These are phyloP conservation scores for Phyllosticta citrichinensis DNA, from an alignment of 2,329 filamentous ascomycete genomes.

Conservation along the genomic window DNA sequence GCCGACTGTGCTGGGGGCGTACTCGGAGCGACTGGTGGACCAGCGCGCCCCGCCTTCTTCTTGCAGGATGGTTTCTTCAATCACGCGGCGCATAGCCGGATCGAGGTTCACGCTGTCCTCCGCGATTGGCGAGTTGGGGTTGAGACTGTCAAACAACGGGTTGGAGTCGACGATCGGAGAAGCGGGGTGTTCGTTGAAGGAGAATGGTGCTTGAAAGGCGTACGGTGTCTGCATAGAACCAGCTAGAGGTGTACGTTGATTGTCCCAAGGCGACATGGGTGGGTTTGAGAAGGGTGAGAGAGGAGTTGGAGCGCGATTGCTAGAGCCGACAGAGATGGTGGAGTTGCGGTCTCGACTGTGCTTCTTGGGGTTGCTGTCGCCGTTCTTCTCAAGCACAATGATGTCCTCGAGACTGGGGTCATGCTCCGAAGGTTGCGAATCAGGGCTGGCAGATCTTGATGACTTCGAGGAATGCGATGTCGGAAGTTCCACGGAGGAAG, in stretches of 20 bases:
- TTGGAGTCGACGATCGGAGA: background rate
- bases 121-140: background rate
- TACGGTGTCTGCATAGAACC: background rate
- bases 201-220: background rate
- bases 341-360: constrained; percentile 8
- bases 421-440: background rate
- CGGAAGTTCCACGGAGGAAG: background rate
- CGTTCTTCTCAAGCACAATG: background rate
- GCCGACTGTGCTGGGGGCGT: constrained; percentile 6
- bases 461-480: background rate
- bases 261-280: background rate
- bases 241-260: background rate
- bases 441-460: background rate
- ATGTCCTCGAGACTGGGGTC: constrained; percentile 2
- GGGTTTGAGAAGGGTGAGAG: constrained; percentile 4
- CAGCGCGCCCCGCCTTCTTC: constrained; percentile 8
- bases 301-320: constrained; percentile 3
- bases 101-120: constrained; percentile 1
- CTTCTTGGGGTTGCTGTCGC: background rate
- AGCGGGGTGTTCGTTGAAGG: background rate
- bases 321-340: constrained; percentile 6
- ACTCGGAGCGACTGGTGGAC: constrained; percentile 7
- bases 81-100: constrained; percentile 1
- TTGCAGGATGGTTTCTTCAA: constrained; percentile 4
- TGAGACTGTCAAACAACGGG: background rate